phyloP scores from a whole-genome alignment of 208 protist genomes.

The Leishmania guyanensis region DNA sequence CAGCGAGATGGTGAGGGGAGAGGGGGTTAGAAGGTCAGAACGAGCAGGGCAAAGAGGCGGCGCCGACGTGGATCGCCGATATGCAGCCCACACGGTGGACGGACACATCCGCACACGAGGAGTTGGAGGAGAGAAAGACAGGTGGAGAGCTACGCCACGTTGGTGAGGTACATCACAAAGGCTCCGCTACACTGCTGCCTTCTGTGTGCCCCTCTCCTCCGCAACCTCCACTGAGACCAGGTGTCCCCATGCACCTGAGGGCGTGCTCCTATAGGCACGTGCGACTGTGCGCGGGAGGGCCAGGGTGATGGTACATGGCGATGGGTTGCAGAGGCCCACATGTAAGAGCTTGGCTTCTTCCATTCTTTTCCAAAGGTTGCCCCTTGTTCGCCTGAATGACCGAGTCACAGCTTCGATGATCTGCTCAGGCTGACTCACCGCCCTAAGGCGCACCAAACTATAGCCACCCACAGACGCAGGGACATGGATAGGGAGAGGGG shows the following conservation, averaged over 20 bases:
- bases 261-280: no score
- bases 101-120: neutral
- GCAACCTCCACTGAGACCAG: neutral
- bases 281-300: neutral
- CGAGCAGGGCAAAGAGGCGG: neutral
- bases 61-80: neutral
- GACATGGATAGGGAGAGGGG: neutral
- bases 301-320: neutral
- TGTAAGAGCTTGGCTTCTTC: neutral
- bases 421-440: neutral
- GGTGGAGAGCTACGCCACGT: neutral
- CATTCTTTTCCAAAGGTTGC: neutral
- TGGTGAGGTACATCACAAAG: neutral
- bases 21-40: neutral
- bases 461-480: neutral
- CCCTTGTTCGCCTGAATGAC: neutral
- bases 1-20: neutral
- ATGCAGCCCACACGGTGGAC: neutral
- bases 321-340: neutral
- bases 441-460: neutral
- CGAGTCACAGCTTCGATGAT: neutral
- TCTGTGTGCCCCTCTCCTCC: no score
- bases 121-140: neutral
- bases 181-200: neutral
- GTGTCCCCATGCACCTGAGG: neutral